phyloP scores from a whole-genome alignment of 148 eudicot species.

The Hydrangea macrophylla region DNA sequence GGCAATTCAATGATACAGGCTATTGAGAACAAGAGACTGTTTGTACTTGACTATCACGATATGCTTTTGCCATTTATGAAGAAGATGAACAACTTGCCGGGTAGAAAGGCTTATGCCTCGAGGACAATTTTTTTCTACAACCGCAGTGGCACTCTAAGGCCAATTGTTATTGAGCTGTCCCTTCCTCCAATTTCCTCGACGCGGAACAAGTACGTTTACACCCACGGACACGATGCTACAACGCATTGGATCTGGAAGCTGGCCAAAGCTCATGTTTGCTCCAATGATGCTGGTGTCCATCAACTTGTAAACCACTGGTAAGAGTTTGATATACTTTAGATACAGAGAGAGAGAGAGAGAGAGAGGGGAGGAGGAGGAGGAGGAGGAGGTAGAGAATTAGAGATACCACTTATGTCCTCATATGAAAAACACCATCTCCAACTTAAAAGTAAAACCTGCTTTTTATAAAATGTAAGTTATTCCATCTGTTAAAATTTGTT shows the following conservation, averaged over 20 bases:
- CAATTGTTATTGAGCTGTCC: constrained; percentile 78
- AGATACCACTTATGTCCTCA: no score
- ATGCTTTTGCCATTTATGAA: constrained; percentile 70
- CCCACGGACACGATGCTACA: constrained; percentile 74
- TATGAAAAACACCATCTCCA: no score
- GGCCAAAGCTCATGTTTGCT: constrained; percentile 91
- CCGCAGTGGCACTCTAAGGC: constrained; percentile 44
- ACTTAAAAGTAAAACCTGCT: no score
- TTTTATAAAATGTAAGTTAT: no score
- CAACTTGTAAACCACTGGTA: constrained; percentile 94
- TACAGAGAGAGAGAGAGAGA: no score
- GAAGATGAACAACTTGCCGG: constrained; percentile 59
- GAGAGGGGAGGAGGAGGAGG: no score
- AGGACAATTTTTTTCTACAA: constrained; percentile 59
- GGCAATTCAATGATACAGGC: constrained; percentile 45
- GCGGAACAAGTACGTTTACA: constrained; percentile 57
- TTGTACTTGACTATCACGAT: constrained; percentile 77
- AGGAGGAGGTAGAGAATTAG: no score
- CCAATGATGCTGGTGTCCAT: constrained; percentile 83
- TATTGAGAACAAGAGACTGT: constrained; percentile 57
- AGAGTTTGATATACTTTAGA: constrained; percentile 14
- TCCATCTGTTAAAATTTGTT: no score
- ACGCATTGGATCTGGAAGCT: constrained; percentile 84
- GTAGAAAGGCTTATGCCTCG: constrained; percentile 74
- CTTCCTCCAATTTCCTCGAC: constrained; percentile 62